Conservation (phyloP, 441 rosid genomes). For the Sinapis alba region DNA sequence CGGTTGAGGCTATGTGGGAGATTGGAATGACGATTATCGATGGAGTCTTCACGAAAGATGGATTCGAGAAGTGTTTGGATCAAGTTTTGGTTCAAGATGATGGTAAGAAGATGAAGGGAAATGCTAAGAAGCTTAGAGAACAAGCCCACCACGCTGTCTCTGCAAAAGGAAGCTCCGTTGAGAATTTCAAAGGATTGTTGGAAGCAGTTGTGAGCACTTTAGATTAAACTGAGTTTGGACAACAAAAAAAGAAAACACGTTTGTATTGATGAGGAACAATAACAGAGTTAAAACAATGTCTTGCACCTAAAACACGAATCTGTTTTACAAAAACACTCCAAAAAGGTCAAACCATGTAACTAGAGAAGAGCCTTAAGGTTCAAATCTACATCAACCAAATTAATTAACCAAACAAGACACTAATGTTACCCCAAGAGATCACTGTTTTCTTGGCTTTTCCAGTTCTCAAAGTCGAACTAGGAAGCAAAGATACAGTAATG, state of each 20-base stretch:
- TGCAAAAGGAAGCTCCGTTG: constrained; percentile 41
- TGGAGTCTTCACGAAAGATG: constrained; percentile 45
- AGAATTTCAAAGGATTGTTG: constrained; percentile 44
- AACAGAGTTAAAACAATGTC: background rate
- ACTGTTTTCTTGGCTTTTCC: background rate
- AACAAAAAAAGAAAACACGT: background rate
- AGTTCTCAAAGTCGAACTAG: background rate
- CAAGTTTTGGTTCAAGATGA: constrained; percentile 42
- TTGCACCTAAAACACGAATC: background rate
- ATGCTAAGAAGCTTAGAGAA: constrained; percentile 37
- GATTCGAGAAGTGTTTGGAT: constrained; percentile 45
- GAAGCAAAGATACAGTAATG: background rate
- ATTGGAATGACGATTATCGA: constrained; percentile 50
- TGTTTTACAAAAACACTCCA: background rate
- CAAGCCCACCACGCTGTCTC: constrained; percentile 44
- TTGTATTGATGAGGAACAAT: background rate
- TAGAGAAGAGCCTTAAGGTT: background rate
- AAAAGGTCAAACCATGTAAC: background rate
- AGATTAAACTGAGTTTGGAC: background rate
- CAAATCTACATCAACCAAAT: background rate
- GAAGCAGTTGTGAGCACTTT: constrained; percentile 10
- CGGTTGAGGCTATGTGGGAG: constrained; percentile 56
- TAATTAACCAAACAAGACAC: background rate
- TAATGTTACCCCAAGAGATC: background rate
- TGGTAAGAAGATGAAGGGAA: constrained; percentile 49